A percentile compares a stretch with the other conserved stretches of the same genome.
Conservation (phyloP, 768 basidiomycete species). For the Russula foetens region DNA sequence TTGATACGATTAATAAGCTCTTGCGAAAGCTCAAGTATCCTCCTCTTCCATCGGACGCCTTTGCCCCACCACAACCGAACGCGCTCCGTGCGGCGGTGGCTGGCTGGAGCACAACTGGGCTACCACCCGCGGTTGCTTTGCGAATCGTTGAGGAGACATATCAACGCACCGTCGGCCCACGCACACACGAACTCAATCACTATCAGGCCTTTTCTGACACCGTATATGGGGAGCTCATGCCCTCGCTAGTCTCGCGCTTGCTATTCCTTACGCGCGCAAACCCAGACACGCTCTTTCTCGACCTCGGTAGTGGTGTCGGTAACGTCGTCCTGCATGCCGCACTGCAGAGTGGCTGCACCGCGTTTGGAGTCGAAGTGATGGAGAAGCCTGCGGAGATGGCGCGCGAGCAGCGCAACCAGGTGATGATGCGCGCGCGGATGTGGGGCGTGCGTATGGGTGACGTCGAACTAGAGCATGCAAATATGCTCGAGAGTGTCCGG, state of each 20-base stretch:
- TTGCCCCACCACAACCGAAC: slow-evolving; percentile 38
- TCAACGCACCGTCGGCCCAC: slow-evolving; percentile 87
- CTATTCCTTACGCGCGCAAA: slow-evolving; percentile 42
- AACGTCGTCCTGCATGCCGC: slow-evolving; percentile 51
- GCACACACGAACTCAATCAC: slow-evolving; percentile 68
- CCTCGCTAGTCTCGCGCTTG: slow-evolving; percentile 53
- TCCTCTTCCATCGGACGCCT: slow-evolving; percentile 41
- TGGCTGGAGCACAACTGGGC: slow-evolving; percentile 42
- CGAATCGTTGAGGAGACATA: slow-evolving; percentile 87
- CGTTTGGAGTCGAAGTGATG: slow-evolving; percentile 66
- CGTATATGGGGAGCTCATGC: slow-evolving; percentile 88
- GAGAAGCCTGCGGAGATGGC: slow-evolving; percentile 77
- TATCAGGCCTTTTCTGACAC: slow-evolving; percentile 81
- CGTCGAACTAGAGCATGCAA: slow-evolving; percentile 73
- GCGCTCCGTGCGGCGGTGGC: slow-evolving; percentile 39
- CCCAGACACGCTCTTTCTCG: slow-evolving; percentile 41
- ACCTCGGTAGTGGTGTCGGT: slow-evolving; percentile 55
- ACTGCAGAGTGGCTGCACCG: slow-evolving; percentile 42
- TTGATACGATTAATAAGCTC: slow-evolving; percentile 53
- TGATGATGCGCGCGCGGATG: slow-evolving; percentile 72
- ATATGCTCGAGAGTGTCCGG: slow-evolving; percentile 67
- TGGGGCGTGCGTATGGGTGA: slow-evolving; percentile 80
- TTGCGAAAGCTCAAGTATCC: slow-evolving; percentile 63
- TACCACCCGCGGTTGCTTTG: slow-evolving; percentile 61
- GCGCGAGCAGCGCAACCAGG: slow-evolving; percentile 62